phyloP scores from a whole-genome alignment of 164 flowering plant species.

The grape (Vitis vinifera) region ASM3070453v1 NC_081806.1:2626501-2627000 shows the following conservation, averaged over 20 bases:
- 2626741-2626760: constrained; percentile 48
- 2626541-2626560: constrained; percentile 68
- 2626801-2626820: constrained; percentile 85
- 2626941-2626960: constrained; percentile 61
- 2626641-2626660: constrained; percentile 51
- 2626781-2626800: constrained; percentile 77
- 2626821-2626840: constrained; percentile 57
- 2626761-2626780: constrained; percentile 87
- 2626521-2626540: constrained; percentile 77
- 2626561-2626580: constrained; percentile 83
- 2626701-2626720: constrained; percentile 71
- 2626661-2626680: constrained; percentile 66
- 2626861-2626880: constrained; percentile 86
- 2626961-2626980: constrained; percentile 61
- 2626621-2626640: constrained; percentile 89
- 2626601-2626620: constrained; percentile 84
- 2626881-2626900: constrained; percentile 52
- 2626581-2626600: constrained; percentile 54
- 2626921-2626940: constrained; percentile 82
- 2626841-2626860: constrained; percentile 69
- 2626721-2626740: constrained; percentile 85
- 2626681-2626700: constrained; percentile 79
- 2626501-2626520: constrained; percentile 51
- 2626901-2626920: constrained; percentile 76
- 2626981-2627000: constrained; percentile 60